A percentile compares a stretch with the other conserved stretches of the same genome.
Conservation (phyloP, 257 asterid species). For the Linaria vulgaris region DNA sequence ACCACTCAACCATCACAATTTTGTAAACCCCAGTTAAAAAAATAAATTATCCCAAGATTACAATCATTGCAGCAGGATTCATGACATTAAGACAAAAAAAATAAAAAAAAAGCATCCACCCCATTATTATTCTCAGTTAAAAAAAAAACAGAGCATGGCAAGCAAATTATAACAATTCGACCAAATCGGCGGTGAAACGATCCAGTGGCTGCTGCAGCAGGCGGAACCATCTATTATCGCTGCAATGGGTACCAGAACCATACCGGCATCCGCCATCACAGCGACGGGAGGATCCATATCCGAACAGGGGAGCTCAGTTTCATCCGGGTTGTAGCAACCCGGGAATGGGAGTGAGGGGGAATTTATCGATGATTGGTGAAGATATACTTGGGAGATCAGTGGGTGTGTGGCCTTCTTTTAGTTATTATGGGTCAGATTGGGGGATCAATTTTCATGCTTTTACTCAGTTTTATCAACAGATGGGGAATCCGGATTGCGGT, state of each 20-base stretch:
- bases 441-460: constrained; percentile 53
- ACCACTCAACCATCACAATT: constrained; percentile 17
- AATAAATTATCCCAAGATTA: constrained; percentile 16
- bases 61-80: constrained; percentile 20
- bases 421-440: constrained; percentile 49
- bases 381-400: constrained; percentile 37
- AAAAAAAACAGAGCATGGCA: not conserved
- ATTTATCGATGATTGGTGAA: constrained; percentile 24
- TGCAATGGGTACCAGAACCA: constrained; percentile 66
- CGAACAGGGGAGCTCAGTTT: constrained; percentile 48
- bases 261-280: constrained; percentile 58
- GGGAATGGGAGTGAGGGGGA: constrained; percentile 30
- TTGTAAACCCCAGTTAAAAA: not conserved
- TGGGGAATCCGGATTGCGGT: constrained; percentile 36
- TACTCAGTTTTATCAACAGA: constrained; percentile 57
- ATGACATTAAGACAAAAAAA: constrained; percentile 14
- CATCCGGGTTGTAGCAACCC: constrained; percentile 33
- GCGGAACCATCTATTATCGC: constrained; percentile 69
- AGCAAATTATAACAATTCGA: not conserved
- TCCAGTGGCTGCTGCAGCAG: constrained; percentile 75
- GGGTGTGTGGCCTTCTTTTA: constrained; percentile 53
- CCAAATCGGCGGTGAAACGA: constrained; percentile 64
- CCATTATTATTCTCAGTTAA: constrained; percentile 1
- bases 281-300: constrained; percentile 43
- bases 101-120: not conserved